Evolutionary conservation across 2,329 filamentous ascomycete genomes (phyloP), one percentile per base, ranked within the genome.

Genomic region (Penicillium sp.): DNA sequence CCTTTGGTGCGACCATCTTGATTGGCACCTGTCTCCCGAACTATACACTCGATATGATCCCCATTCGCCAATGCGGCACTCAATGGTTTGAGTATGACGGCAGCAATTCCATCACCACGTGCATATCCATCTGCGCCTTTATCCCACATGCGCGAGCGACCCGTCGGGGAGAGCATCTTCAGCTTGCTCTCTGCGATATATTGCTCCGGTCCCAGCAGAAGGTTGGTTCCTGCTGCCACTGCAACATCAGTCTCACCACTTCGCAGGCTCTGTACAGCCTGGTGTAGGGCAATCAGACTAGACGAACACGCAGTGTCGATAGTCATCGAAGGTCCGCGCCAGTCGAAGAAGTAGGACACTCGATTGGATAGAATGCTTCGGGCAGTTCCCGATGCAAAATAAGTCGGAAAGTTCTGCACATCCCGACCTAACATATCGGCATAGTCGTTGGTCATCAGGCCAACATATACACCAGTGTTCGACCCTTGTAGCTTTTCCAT

Each of bases 81-180:
- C 1, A 86, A 64, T 1, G 67, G 72, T 66, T 86, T 86, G 0
- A 87, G 61, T 0, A 86, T 68, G 0, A 86, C 61, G 0, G 74
- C 70, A 0, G 77, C 77, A 12, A 83, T 68, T 0, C 82, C 83
- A 51, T 86, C 84, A 12, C 80, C 82, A 0, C 82, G 76, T 29
- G 74, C 81, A 66, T 77, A 83, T 8, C 81, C 83, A 61, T 83
- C 70, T 0, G 80, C 83, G 2, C 66, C 67, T 2, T 66, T 70
- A 60, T 80, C 77, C 70, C 75, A 81, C 70, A 77, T 81, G 49
- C 78, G 79, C 15, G 79, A 84, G 38, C 79, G 75, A 1, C 82
- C 82, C 0, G 78, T 77, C 31, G 82, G 78, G 1, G 81, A 82
- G 25, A 86, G 77, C 48, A 84, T 67, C 66, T 79, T 61, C 21